These are phyloP conservation scores for Eucalyptus virginea DNA, from an alignment of 345 rosid species.

Conservation along the genomic window DNA sequence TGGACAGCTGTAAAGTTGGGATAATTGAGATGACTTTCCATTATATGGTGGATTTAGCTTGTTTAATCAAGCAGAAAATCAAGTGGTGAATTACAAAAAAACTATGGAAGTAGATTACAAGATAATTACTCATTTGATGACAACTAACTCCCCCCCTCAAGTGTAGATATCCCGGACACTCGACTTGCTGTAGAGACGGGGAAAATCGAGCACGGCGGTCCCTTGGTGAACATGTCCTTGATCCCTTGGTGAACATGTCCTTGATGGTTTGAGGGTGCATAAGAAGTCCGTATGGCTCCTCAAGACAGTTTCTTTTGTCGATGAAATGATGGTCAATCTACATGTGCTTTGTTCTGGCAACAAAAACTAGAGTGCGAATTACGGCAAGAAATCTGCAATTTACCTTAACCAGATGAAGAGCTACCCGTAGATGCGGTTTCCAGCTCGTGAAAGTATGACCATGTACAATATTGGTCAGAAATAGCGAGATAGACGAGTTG, in stretches of 20 bases:
- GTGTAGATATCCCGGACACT: not conserved
- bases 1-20: not conserved
- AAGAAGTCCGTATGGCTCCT: not conserved
- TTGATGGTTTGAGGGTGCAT: not conserved
- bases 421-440: not conserved
- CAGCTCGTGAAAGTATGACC: not conserved
- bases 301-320: not conserved
- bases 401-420: not conserved
- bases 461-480: not conserved
- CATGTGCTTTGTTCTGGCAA: not conserved
- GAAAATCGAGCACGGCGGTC: not conserved
- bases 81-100: not conserved
- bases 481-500: not conserved
- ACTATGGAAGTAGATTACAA: not conserved
- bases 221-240: too few relatives aligned
- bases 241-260: too few relatives aligned
- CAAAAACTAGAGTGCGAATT: accelerated
- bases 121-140: not conserved
- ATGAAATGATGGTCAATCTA: not conserved
- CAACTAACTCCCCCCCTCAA: not conserved
- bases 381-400: not conserved
- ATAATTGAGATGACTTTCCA: not conserved
- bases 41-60: not conserved
- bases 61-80: not conserved
- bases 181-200: not conserved